Evolutionary conservation across 441 rosid genomes (phyloP).

Genomic region (Daphne laureola): DNA sequence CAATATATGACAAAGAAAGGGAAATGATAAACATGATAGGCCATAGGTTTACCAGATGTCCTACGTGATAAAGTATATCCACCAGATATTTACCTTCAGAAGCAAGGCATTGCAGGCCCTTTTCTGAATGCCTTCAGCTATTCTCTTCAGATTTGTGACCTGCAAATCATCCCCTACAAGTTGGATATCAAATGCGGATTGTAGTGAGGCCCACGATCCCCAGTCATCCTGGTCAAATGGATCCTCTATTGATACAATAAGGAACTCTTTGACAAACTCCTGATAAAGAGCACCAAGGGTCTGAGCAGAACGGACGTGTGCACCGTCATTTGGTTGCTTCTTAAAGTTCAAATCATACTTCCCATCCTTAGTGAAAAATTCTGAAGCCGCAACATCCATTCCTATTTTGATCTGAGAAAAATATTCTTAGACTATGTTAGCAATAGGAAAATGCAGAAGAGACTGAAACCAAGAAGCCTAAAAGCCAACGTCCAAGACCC

Average conservation of each 20-base stretch:
- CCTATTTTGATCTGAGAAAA: conserved; percentile 76
- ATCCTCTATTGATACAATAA: conserved; percentile 86
- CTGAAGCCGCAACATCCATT: conserved; percentile 98
- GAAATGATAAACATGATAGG: too few relatives aligned
- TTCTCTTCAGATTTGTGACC: conserved; percentile 93
- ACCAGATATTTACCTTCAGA: conserved; percentile 46
- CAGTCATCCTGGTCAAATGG: conserved; percentile 98
- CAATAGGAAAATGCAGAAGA: not conserved
- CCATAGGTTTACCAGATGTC: too few relatives aligned
- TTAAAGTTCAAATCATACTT: conserved; percentile 86
- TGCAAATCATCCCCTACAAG: conserved; percentile 90
- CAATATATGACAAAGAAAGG: too few relatives aligned
- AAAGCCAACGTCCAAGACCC: conserved; percentile 2
- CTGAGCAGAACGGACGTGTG: conserved; percentile 63
- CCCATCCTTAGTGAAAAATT: conserved; percentile 75
- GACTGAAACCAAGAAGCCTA: conserved; percentile 6
- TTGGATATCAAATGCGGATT: conserved; percentile 78
- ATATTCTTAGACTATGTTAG: conserved; percentile 7
- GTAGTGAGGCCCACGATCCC: conserved; percentile 82
- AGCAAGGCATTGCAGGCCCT: conserved; percentile 84
- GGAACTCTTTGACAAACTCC: conserved; percentile 78
- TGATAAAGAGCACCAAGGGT: conserved; percentile 71
- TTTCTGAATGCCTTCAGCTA: conserved; percentile 82
- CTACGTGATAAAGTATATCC: too few relatives aligned
- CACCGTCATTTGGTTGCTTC: conserved; percentile 89